phyloP scores from a whole-genome alignment of 768 basidiomycete species.

The Kockovaella imperatae region DNA sequence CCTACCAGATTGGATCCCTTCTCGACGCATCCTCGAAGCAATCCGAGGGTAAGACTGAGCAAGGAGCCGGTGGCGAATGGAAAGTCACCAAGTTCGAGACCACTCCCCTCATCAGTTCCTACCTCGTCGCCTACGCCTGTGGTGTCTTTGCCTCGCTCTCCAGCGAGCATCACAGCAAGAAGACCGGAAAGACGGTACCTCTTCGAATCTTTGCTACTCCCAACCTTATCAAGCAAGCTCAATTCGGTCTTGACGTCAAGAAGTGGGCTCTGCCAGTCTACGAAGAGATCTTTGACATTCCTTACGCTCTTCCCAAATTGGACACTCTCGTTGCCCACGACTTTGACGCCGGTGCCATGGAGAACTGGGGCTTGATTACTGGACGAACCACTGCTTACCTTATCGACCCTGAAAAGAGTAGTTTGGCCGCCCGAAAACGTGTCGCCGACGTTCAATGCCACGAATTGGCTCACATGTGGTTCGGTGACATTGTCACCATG shows the following conservation, averaged over 20 bases:
- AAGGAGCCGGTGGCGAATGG: conserved; percentile 50
- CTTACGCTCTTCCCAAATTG: conserved; percentile 86
- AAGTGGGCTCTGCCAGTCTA: conserved; percentile 73
- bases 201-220: conserved; percentile 78
- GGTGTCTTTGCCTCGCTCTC: conserved; percentile 59
- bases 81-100: conserved; percentile 72
- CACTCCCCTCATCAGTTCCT: conserved; percentile 76
- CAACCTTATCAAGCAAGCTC: conserved; percentile 71
- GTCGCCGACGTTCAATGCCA: conserved; percentile 73
- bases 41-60: conserved; percentile 44
- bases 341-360: conserved; percentile 83
- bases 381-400: conserved; percentile 76
- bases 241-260: conserved; percentile 83
- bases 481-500: conserved; percentile 90
- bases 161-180: conserved; percentile 65
- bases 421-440: conserved; percentile 67
- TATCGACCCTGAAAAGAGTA: conserved; percentile 65
- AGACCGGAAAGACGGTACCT: conserved; percentile 71
- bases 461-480: conserved; percentile 57
- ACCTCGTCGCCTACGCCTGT: conserved; percentile 81
- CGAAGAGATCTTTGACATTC: conserved; percentile 84
- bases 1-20: conserved; percentile 34
- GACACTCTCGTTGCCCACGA: conserved; percentile 83
- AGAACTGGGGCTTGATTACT: conserved; percentile 72
- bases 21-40: conserved; percentile 40